Evolutionary conservation across 2,329 filamentous ascomycete species (phyloP), one percentile per base, ranked within the genome.

Genomic region (Neopestalotiopsis sp.): DNA sequence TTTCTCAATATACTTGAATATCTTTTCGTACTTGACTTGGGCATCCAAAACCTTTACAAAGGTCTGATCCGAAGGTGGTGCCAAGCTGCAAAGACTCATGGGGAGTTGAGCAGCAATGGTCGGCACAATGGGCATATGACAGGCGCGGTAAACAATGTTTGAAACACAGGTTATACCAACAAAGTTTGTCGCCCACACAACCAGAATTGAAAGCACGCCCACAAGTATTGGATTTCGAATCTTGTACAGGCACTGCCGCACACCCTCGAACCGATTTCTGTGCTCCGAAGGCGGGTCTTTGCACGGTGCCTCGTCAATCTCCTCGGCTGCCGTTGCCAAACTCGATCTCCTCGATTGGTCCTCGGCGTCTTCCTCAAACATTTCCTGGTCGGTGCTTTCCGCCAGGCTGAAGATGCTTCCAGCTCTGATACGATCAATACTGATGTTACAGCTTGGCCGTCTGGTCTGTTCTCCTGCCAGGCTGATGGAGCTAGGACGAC

Each of bases 1-100:
- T 24, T 64, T 64, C 34, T 64, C 40, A 5, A 64, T 20, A 13
- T 64, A 64, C 28, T 49, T 64, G 14, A 28, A 64, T 45, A 64
- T 64, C 61, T 52, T 45, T 14, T 64, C 61, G 40, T 64, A 64
- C 6, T 49, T 13, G 1, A 24, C 3, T 24, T 64, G 61, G 6
- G 61, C 20, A 5, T 64, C 38, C n/a, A 64, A 20, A 2, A 64
- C 40, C 14, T 52, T 52, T 12, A 13, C 13, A 40, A 64, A 64
- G n/a, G 38, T 45, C 3, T 24, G n/a, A 4, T 64, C 61, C 3
- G 38, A 12, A 1, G 28, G 14, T 1, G 38, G 61, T 28, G 38
- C 28, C 40, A n/a, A 4, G n/a, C 14, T 14, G 20, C 61, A 64
- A 17, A 64, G n/a, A 13, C 40, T 24, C n/a, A 64, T 34, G 1